These are phyloP conservation scores for Cladobotryum mycophilum DNA, from an alignment of 2,329 filamentous ascomycete species.

Conservation along the genomic window DNA sequence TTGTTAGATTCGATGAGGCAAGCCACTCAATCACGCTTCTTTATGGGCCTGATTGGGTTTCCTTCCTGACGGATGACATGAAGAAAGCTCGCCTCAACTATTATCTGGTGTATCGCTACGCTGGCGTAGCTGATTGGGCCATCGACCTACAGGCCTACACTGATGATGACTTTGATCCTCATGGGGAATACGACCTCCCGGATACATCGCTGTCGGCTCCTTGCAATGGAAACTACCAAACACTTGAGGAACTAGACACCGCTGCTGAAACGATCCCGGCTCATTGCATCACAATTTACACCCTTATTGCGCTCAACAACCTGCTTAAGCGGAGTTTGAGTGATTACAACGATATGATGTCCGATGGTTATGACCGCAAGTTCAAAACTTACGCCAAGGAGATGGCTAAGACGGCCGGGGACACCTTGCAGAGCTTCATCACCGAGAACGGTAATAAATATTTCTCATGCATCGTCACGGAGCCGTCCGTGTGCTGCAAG, in stretches of 20 bases:
- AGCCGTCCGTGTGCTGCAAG: background rate
- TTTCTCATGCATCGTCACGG: background rate
- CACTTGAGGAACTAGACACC: background rate
- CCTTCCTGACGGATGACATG: too few species aligned
- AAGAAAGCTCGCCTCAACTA: too few species aligned
- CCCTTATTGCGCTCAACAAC: background rate
- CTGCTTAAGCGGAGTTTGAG: background rate
- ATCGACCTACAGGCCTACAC: too few species aligned
- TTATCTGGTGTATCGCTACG: too few species aligned
- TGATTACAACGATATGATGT: conserved; percentile 2
- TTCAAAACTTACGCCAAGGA: conserved; percentile 8
- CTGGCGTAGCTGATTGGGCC: too few species aligned
- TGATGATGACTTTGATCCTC: too few species aligned
- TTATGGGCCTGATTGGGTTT: too few species aligned
- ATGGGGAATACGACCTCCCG: too few species aligned
- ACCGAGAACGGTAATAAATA: background rate
- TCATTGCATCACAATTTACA: conserved; percentile 1
- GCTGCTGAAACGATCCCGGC: background rate
- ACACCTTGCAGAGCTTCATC: background rate
- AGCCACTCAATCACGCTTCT: too few species aligned
- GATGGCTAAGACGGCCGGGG: background rate
- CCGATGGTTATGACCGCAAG: conserved; percentile 14
- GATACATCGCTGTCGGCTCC: background rate
- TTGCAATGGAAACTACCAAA: background rate
- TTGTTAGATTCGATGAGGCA: too few species aligned